Conservation (phyloP, 192 early-diverging fungal species). For the Coemansia sp. region DNA sequence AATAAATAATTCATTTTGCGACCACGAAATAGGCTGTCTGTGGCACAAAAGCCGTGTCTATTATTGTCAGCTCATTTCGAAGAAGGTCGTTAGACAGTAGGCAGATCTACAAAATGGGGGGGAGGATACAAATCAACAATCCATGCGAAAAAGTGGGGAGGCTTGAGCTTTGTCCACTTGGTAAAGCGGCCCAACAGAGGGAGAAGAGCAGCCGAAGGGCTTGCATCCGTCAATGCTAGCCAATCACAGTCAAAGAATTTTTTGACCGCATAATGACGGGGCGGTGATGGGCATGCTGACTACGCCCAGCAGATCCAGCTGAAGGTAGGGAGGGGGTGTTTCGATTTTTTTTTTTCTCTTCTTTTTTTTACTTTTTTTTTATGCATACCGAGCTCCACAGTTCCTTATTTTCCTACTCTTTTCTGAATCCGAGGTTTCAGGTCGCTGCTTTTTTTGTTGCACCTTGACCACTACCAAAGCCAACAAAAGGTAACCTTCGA, state of each 20-base stretch:
- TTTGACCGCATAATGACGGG: background rate
- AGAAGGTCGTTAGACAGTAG: background rate
- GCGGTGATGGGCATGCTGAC: constrained; percentile 3
- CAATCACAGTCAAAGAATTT: background rate
- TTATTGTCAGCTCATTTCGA: background rate
- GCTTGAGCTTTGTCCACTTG: constrained; percentile 1
- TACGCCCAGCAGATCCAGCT: constrained; percentile 1
- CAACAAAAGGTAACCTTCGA: background rate
- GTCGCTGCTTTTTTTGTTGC: constrained; percentile 2
- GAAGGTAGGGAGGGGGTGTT: background rate
- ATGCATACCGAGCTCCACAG: background rate
- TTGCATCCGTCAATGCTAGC: background rate
- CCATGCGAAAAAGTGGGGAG: background rate
- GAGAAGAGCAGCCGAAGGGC: background rate
- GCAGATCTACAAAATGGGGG: background rate
- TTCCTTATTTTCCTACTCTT: constrained; percentile 7
- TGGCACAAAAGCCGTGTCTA: background rate
- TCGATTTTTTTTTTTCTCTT: background rate
- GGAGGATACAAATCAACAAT: background rate
- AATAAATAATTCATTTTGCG: background rate
- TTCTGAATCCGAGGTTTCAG: background rate
- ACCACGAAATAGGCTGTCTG: background rate
- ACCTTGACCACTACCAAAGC: background rate
- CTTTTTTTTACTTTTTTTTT: background rate
- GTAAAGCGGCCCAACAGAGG: background rate